phyloP scores from a whole-genome alignment of 768 basidiomycete genomes.

The Pisolithus sp. region DNA sequence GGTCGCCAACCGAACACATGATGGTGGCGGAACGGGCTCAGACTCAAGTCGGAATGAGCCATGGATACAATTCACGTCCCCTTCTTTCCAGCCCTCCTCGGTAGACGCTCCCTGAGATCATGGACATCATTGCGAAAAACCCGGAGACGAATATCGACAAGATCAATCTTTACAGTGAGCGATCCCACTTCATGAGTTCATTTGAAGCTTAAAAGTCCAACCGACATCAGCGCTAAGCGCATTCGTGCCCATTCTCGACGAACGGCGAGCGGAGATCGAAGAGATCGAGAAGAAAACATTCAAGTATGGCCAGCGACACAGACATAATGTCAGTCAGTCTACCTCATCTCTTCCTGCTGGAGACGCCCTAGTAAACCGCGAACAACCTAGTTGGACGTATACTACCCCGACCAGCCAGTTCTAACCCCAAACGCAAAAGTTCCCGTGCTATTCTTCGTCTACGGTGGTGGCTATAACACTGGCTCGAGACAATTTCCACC shows the following conservation, averaged over 20 bases:
- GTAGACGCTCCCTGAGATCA: constrained; percentile 6
- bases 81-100: no score
- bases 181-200: background rate
- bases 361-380: background rate
- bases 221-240: constrained; percentile 36
- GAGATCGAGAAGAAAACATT: constrained; percentile 48
- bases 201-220: background rate
- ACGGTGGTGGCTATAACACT: constrained; percentile 57
- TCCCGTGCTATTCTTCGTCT: constrained; percentile 56
- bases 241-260: constrained; percentile 46
- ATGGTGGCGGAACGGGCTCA: no score
- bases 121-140: constrained; percentile 33
- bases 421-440: constrained; percentile 25
- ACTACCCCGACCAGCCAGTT: constrained; percentile 41
- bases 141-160: constrained; percentile 25
- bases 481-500: constrained; percentile 45
- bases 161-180: constrained; percentile 32
- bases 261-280: constrained; percentile 40
- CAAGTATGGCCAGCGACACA: constrained; percentile 41
- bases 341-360: background rate
- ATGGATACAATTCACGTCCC: no score
- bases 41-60: no score
- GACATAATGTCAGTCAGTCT: constrained; percentile 33
- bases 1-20: no score
- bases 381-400: constrained; percentile 51